Evolutionary conservation across 2,329 filamentous ascomycete genomes (phyloP), one percentile per base, ranked within the genome.

Genomic region (Conoideocrella luteorostrata): DNA sequence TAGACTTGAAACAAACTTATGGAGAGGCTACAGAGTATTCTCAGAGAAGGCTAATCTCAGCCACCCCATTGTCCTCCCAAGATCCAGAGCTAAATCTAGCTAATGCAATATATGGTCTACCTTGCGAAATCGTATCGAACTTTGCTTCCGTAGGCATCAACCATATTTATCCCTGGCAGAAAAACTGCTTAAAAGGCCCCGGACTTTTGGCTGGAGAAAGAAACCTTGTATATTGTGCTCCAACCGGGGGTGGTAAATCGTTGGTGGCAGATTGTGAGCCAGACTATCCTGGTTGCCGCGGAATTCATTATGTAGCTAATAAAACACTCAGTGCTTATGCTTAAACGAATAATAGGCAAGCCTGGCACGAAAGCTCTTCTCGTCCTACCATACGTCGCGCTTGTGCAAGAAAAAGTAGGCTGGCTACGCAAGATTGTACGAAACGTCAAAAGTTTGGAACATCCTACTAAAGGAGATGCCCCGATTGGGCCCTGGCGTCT

Each of bases 151-250:
- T 86, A 30, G 85, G 85, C n/a, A 84, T 90, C 44, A 75, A 70
- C 32, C 76, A 74, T 50, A 89, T 89, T 47, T 89, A 89, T 53
- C 82, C 83, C 2, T 90, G 86, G 86, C 86, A 89, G 61, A 84
- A 84, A 40, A 79, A 81, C 45, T 90, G 86, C 55, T 69, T 90
- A 7, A 68, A 84, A 42, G 79, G 80, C 0, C 78, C 77, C 4
- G 82, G 84, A 0, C 69, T 88, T 15, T 67, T 90, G 11, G 61
- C 67, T 5, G 84, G 84, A 13, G 69, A 77, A 40, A 78, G 72
- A 49, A 88, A 87, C 52, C 68, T 90, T 9, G 81, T 89, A n/a
- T 90, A 89, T 57, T 86, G 81, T 34, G 86, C 86, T 7, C 86
- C 86, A 0, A 89, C 86, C 0, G 85, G 85, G 4, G 85, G 85